These are phyloP conservation scores for Leishmania mexicana DNA, from an alignment of 208 protist genomes.

Conservation along the genomic window DNA sequence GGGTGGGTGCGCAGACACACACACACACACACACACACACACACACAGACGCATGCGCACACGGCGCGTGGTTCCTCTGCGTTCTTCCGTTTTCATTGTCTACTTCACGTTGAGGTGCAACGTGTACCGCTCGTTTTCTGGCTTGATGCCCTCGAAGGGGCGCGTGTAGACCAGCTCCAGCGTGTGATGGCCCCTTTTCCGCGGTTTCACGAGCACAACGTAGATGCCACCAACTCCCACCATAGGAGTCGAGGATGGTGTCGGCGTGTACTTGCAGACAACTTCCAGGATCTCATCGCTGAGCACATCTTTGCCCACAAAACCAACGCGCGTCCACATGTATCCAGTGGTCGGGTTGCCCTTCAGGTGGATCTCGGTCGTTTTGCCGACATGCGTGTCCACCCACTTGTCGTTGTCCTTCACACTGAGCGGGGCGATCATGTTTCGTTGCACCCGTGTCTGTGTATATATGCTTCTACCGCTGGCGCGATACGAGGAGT, in stretches of 20 bases:
- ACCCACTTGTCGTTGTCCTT: slow-evolving; percentile 38
- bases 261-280: slow-evolving; percentile 12
- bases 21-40: no score
- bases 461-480: slow-evolving; percentile 10
- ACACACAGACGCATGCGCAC: not conserved
- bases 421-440: slow-evolving; percentile 11
- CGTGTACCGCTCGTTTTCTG: slow-evolving; percentile 38
- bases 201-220: slow-evolving; percentile 43
- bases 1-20: not conserved
- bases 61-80: not conserved
- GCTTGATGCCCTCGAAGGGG: slow-evolving; percentile 35
- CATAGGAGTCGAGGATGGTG: slow-evolving; percentile 13
- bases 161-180: slow-evolving; percentile 57
- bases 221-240: slow-evolving; percentile 45
- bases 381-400: slow-evolving; percentile 19
- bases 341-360: slow-evolving; percentile 81
- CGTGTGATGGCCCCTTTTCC: slow-evolving; percentile 32
- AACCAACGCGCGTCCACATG: slow-evolving; percentile 49
- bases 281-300: slow-evolving; percentile 37
- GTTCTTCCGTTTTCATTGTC: not conserved
- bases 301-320: slow-evolving; percentile 13
- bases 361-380: slow-evolving; percentile 37
- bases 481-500: slow-evolving; percentile 2
- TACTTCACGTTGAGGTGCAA: slow-evolving; percentile 44
- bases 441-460: not conserved